phyloP scores from a whole-genome alignment of 257 asterid species.

The Scutellaria baicalensis region DNA sequence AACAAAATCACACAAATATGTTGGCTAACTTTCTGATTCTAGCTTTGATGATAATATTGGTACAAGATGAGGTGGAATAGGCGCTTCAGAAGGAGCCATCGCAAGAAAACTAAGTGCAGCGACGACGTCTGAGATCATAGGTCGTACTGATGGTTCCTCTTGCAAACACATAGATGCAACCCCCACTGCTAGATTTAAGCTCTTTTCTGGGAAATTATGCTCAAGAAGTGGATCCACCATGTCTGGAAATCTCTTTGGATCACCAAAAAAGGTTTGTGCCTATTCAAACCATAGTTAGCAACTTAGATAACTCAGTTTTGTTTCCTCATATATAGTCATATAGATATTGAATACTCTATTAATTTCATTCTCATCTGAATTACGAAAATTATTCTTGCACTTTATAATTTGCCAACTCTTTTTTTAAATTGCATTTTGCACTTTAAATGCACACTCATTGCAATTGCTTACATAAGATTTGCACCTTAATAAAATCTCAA shows the following conservation, averaged over 20 bases:
- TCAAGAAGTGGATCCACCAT: constrained; percentile 74
- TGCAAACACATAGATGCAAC: constrained; percentile 89
- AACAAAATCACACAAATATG: background rate
- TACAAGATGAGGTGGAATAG: constrained; percentile 25
- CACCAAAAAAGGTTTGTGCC: constrained; percentile 66
- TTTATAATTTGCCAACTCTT: too few species aligned
- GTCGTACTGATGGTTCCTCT: constrained; percentile 82
- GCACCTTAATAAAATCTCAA: too few species aligned
- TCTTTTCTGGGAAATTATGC: constrained; percentile 37
- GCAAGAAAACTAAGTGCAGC: constrained; percentile 63
- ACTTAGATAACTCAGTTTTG: too few species aligned
- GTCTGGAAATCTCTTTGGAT: constrained; percentile 61
- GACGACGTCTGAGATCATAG: constrained; percentile 59
- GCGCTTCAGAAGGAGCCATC: constrained; percentile 36
- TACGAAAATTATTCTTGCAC: too few species aligned
- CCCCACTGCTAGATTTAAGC: constrained; percentile 78
- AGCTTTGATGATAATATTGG: constrained; percentile 28
- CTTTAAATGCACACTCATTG: too few species aligned
- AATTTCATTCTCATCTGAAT: too few species aligned
- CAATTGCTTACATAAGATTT: too few species aligned
- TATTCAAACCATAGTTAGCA: constrained; percentile 10
- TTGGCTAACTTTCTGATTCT: background rate
- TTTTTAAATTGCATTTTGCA: too few species aligned
- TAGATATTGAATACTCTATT: too few species aligned
- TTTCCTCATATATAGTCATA: too few species aligned